Evolutionary conservation across 148 eudicot genomes (phyloP).

Genomic region (Rhododendron simsii): DNA sequence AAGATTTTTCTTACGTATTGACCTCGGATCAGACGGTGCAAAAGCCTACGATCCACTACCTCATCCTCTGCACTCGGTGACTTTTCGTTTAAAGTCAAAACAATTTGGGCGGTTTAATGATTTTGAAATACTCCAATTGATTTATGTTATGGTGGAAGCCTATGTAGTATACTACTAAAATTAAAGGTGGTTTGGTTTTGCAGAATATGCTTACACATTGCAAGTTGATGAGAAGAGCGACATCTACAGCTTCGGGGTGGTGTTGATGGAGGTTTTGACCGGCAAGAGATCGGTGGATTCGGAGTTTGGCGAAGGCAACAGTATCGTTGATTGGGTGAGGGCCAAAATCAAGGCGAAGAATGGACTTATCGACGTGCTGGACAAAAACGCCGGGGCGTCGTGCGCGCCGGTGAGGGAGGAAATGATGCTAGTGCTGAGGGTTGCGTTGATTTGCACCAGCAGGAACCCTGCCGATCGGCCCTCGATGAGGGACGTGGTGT

Average conservation of each 20-base stretch:
- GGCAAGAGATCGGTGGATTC: slow-evolving; percentile 74
- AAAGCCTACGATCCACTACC: neutral
- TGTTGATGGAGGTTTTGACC: slow-evolving; percentile 65
- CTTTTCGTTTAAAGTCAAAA: slow-evolving; percentile 8
- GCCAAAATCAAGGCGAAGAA: slow-evolving; percentile 57
- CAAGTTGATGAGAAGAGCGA: slow-evolving; percentile 99
- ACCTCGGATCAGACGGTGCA: slow-evolving; percentile 1
- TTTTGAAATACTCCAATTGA: neutral
- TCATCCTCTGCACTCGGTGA: neutral
- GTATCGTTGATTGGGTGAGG: slow-evolving; percentile 87
- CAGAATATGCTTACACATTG: slow-evolving; percentile 90
- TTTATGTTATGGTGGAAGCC: too few species aligned
- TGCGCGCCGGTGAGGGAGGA: slow-evolving; percentile 74
- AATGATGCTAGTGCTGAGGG: slow-evolving; percentile 65
- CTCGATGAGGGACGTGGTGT: slow-evolving; percentile 91
- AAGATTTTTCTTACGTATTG: neutral
- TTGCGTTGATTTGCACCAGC: slow-evolving; percentile 88
- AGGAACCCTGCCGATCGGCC: slow-evolving; percentile 81
- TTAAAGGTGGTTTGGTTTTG: neutral
- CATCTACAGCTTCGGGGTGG: slow-evolving; percentile 88
- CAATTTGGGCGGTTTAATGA: neutral
- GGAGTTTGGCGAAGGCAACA: slow-evolving; percentile 85
- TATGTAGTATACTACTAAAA: too few species aligned
- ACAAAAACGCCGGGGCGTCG: slow-evolving; percentile 74
- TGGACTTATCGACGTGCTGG: slow-evolving; percentile 53